Conservation (phyloP, 495 filamentous ascomycete species). For the Hypomontagnella monticulosa region DNA sequence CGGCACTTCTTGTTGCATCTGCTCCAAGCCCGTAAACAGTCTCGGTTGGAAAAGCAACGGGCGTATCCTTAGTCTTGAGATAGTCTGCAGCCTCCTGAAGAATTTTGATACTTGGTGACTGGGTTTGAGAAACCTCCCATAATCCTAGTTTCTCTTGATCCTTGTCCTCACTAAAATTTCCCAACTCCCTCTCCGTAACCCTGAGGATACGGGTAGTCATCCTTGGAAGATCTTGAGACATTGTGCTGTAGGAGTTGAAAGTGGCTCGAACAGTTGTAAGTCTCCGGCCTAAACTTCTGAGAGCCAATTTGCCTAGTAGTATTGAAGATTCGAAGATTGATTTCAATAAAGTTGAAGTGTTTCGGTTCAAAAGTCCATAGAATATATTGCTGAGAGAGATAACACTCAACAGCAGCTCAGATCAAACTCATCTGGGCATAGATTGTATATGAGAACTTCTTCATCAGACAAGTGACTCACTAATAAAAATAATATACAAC, state of each 20-base stretch:
- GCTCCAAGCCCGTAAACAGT: slow-evolving; percentile 97
- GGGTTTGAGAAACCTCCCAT: slow-evolving; percentile 40
- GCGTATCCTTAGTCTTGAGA: slow-evolving; percentile 70
- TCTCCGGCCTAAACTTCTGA: slow-evolving; percentile 14
- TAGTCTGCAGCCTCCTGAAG: slow-evolving; percentile 66
- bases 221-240: slow-evolving; percentile 41
- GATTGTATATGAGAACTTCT: background rate
- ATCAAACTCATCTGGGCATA: too few relatives aligned
- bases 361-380: background rate
- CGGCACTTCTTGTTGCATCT: slow-evolving; percentile 83
- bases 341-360: background rate
- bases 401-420: too few relatives aligned
- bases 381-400: background rate
- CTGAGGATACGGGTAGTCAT: slow-evolving; percentile 31
- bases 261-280: slow-evolving; percentile 35
- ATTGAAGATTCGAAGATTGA: background rate
- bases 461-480: slow-evolving; percentile 25
- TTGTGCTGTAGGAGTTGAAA: slow-evolving; percentile 41
- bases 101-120: slow-evolving; percentile 36
- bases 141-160: slow-evolving; percentile 32
- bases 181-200: slow-evolving; percentile 28
- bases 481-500: slow-evolving; percentile 15
- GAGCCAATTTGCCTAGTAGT: slow-evolving; percentile 40
- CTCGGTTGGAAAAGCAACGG: slow-evolving; percentile 96
- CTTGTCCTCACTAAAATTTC: slow-evolving; percentile 37